Evolutionary conservation across 805 yeast species (phyloP), one percentile per base, ranked within the genome.

Genomic region (Candida ponderosae): DNA sequence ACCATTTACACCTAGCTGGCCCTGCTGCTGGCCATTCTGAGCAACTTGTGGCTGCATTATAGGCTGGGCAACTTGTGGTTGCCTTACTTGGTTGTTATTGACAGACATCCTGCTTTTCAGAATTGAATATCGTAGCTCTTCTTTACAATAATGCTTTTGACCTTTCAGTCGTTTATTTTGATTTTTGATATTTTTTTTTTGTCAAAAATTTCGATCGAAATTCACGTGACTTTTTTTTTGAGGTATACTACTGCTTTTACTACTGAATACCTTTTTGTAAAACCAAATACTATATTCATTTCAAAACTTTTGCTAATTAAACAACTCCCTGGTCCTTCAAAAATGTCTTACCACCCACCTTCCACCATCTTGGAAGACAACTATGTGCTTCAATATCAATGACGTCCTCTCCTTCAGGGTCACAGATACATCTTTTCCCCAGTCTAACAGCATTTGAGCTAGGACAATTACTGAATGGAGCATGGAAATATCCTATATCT

Each of bases 341-440:
- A 46, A 79, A 79, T 2, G 50, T 54, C 48, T 77, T 79, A 1
- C 85, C 83, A 3, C 75, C 65, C 9, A 83, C 81, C 47, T 75
- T 75, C 94, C 94, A 83, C 89, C 89, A 83, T 42, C 78, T 66
- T 24, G 74, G 65, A 33, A 83, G 54, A 58, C 94, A 83, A 48
- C 89, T 81, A 44, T 70, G 74, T 3, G 62, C 53, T 18, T 54
- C 46, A 5, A 66, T 47, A 46, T 72, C 73, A 21, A 72, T 60
- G 26, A 62, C 62, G 11, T 47, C 45, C 13, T 69, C 75, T 5
- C 65, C 63, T 0, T 55, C 42, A 2, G 73, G 69, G 45, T 73
- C 66, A 65, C 88, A 81, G 8, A 70, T 61, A 57, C 94, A 84
- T 45, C 78, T 67, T 50, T 79, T 79, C 18, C 63, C 66, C 19